phyloP scores from a whole-genome alignment of 257 asterid genomes.

The Solanum appendiculatum region DNA sequence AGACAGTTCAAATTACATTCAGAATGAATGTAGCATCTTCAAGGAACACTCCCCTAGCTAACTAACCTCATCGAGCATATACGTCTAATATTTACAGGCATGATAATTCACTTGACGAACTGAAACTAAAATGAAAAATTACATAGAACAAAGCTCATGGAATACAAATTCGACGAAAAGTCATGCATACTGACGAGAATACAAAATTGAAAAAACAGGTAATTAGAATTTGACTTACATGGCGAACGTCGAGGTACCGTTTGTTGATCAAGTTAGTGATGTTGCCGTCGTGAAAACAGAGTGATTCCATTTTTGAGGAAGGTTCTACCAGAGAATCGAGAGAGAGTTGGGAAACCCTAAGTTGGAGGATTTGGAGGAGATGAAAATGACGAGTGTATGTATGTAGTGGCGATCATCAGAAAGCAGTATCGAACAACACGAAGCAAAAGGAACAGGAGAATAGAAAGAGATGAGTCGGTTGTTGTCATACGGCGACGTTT shows the following conservation, averaged over 20 bases:
- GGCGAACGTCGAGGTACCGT: conserved; percentile 32
- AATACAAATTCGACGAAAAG: not conserved
- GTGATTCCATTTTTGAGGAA: conserved; percentile 25
- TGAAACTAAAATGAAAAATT: not conserved
- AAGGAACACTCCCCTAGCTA: not conserved
- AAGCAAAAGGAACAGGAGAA: not conserved
- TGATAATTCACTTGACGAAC: not conserved
- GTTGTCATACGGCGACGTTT: not conserved
- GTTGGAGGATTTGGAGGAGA: not conserved
- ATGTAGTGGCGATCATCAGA: not conserved
- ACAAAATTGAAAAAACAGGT: not conserved
- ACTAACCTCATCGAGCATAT: not conserved
- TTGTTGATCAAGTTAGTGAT: conserved; percentile 60
- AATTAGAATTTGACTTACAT: conserved; percentile 10
- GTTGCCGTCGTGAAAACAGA: conserved; percentile 74
- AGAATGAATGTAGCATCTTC: not conserved
- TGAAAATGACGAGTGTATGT: not conserved
- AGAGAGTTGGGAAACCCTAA: not conserved
- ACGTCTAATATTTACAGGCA: not conserved
- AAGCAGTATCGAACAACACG: not conserved
- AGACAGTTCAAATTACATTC: not conserved
- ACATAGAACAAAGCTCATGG: not conserved
- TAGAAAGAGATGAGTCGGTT: not conserved
- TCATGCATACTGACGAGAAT: not conserved
- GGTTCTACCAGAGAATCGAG: not conserved